A percentile compares a stretch with the other conserved stretches of the same genome.
Evolutionary conservation across 441 rosid species (phyloP).

Genomic region (Jatropha multifida): DNA sequence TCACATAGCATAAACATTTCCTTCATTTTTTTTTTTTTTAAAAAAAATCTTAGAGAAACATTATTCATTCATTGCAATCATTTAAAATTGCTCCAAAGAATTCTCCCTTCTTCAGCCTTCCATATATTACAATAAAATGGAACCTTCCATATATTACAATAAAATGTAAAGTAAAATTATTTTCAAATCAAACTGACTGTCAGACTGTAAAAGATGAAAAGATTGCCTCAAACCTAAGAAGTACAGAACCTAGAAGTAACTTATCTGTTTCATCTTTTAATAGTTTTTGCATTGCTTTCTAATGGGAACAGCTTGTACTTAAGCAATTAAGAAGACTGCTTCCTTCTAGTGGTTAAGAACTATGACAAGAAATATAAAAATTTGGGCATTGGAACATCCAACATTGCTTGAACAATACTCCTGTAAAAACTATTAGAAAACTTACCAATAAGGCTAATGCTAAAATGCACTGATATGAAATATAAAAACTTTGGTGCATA

Average conservation of each 20-base stretch:
- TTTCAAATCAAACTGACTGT: neutral
- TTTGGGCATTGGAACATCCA: neutral
- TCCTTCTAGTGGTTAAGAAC: neutral
- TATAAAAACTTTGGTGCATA: neutral
- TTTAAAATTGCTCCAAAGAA: neutral
- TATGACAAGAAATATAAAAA: neutral
- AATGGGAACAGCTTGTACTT: neutral
- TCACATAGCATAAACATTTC: neutral
- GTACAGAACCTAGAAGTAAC: neutral
- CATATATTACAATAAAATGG: neutral
- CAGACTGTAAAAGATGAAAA: neutral
- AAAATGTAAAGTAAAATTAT: neutral
- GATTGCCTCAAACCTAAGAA: neutral
- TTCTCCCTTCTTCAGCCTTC: neutral
- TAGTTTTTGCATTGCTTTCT: neutral
- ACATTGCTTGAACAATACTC: neutral
- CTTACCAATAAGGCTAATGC: neutral
- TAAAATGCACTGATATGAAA: neutral
- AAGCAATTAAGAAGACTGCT: neutral
- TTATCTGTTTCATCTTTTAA: neutral
- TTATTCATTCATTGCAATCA: too few relatives aligned
- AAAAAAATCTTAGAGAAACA: neutral
- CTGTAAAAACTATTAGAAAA: neutral
- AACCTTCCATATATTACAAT: neutral
- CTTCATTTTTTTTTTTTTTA: neutral